Base-by-base conservation (phyloP, 352 stramenopile species). In the Pythium vanterpoolii region DNA sequence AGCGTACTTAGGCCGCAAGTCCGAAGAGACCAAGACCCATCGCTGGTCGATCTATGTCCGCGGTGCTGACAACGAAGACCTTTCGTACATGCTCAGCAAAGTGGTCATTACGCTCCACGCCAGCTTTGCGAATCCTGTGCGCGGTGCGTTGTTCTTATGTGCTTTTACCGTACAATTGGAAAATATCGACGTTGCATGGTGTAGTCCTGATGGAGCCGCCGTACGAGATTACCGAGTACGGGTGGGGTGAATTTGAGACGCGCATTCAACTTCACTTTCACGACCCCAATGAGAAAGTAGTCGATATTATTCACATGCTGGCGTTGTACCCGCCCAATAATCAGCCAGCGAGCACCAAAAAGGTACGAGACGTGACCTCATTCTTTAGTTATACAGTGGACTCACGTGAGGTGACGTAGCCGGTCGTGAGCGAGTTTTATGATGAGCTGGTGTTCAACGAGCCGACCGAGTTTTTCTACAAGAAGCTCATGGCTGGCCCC, bases 361-460 rank as follows among this genome's bases (percentile, higher is more conserved):
- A 96, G 76, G 85, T 92, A 5, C 11, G 34, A 44, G 34, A 36
- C 6, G 11, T 11, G 31, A 42, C 34, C 4, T 16, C 6, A 13
- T 42, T 16, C 5, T 16, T 21, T n/a, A 5, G 14, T 18, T 42
- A 9, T n/a, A 42, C 34, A n/a, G 10, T 31, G 5, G 19, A 46
- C 31, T 34, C 21, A 34, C 23, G 13, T 34, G 31, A 46, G 8
- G 14, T 50, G 42, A 48, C 23, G n/a, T 59, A 96, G 81, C 93
- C 94, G 2, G 96, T 98, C 14, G 82, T 99, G 26, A 87, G 84
- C 31, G 96, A 99, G 75, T 96, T 92, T 55, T 99, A 98, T 78
- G 96, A 99, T 67, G 96, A 99, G 72, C 87, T 98, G 5, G 94
- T 99, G n/a, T 98, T 98, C 74, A 98, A 96, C 24, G 91, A 99